Conservation (phyloP, 2,329 filamentous ascomycete species). For the Paecilomyces formosus region DNA sequence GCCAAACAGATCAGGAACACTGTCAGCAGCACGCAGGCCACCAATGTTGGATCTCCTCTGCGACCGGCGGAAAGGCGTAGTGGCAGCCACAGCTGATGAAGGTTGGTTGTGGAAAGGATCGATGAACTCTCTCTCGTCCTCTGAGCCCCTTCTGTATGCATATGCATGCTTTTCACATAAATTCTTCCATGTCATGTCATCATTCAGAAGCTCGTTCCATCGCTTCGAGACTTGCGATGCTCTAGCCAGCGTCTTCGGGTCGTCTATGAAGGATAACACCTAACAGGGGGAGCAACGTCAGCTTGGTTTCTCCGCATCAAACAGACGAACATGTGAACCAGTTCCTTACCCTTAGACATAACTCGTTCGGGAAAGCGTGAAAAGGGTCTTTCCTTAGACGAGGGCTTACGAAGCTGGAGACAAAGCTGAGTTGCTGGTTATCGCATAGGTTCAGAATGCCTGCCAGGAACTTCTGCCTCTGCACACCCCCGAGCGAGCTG, state of each 20-base stretch:
- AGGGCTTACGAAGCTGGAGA: conserved; percentile 91
- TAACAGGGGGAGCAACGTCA: conserved; percentile 27
- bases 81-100: conserved; percentile 12
- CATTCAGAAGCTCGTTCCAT: conserved; percentile 88
- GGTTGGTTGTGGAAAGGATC: conserved; percentile 26
- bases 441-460: conserved; percentile 91
- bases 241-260: conserved; percentile 85
- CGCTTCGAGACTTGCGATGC: conserved; percentile 92
- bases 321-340: neutral
- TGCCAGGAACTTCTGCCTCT: conserved; percentile 73
- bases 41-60: conserved; percentile 19
- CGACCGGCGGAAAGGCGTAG: conserved; percentile 13
- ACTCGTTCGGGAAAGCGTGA: conserved; percentile 80
- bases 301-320: conserved; percentile 6
- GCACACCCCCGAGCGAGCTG: conserved; percentile 63
- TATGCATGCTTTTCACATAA: conserved; percentile 96
- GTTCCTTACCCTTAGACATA: conserved; percentile 71
- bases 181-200: conserved; percentile 98
- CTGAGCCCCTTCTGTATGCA: conserved; percentile 61
- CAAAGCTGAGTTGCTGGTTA: conserved; percentile 89
- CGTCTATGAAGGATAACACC: conserved; percentile 95
- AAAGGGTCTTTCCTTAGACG: conserved; percentile 95
- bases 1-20: conserved; percentile 40
- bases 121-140: conserved; percentile 31
- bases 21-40: conserved; percentile 35